Evolutionary conservation across 2,329 filamentous ascomycete genomes (phyloP), one percentile per base, ranked within the genome.

Genomic region (Dactylellina cionopaga): DNA sequence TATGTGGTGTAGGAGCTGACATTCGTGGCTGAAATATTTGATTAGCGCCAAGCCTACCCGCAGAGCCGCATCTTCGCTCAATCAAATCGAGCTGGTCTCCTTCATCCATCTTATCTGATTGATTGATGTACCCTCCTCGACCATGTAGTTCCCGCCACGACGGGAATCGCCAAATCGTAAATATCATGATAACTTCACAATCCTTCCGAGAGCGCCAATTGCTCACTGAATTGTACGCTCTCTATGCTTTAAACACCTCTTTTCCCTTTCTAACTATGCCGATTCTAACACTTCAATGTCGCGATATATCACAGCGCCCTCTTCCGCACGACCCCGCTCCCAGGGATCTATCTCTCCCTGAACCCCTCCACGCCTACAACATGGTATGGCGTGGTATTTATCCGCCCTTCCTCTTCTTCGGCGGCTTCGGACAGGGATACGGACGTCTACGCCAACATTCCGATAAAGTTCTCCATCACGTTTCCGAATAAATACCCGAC

Each of bases 311-410:
- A 31, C n/a, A 71, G 66, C 46, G 51, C 66, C 2, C 54, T 51
- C 17, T 62, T 71, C 15, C 66, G 66, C 17, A 63, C 58, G 4
- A 41, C 66, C 13, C 66, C 66, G 2, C 29, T 71, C 9, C 66
- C 66, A 1, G 66, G 66, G 6, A 55, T 60, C 24, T 71, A 71
- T 51, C 66, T 71, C 43, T 63, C 66, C 17, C 43, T 62, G 1
- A 56, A 71, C 58, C 66, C 66, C 1, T 7, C 56, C 5, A 63
- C 37, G 0, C 66, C 66, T 1, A 58, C 66, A 31, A 56, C 51
- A 19, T 71, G 66, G 66, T 71, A 63, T 44, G 66, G 66, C 27
- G 58, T 63, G 19, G 49, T 71, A 1, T 71, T 71, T 35, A 24
- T 63, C 27, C 56, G 39, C 13, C 64, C 47, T 11, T 25, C 46